phyloP scores from a whole-genome alignment of 1,139 yeast genomes.

The Suhomyces taliae region DNA sequence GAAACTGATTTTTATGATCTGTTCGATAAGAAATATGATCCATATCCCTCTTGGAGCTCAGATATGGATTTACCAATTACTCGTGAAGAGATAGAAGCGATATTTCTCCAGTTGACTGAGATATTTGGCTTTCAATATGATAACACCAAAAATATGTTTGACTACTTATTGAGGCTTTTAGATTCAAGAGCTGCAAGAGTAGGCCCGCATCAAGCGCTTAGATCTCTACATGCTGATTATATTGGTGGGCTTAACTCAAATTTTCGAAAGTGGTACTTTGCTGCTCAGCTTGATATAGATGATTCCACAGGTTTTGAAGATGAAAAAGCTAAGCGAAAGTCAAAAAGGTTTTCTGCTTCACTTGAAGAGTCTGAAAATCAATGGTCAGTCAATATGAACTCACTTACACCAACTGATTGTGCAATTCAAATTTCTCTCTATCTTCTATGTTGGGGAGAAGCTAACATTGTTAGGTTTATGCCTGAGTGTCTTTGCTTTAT shows the following conservation, averaged over 20 bases:
- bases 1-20: constrained; percentile 42
- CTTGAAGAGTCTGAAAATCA: constrained; percentile 79
- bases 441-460: constrained; percentile 85
- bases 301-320: constrained; percentile 76
- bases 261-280: constrained; percentile 94
- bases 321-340: constrained; percentile 45
- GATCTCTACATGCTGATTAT: constrained; percentile 67
- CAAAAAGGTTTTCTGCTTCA: constrained; percentile 43
- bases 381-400: constrained; percentile 66
- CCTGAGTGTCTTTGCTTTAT: constrained; percentile 86
- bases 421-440: constrained; percentile 68
- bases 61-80: constrained; percentile 23
- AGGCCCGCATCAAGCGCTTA: constrained; percentile 53
- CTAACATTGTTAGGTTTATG: constrained; percentile 76
- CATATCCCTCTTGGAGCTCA: constrained; percentile 61
- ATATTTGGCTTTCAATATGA: constrained; percentile 68
- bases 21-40: constrained; percentile 42
- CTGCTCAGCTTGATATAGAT: constrained; percentile 85
- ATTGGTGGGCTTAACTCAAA: constrained; percentile 93
- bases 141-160: constrained; percentile 63
- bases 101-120: constrained; percentile 35
- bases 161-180: constrained; percentile 57
- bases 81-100: constrained; percentile 13
- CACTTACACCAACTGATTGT: constrained; percentile 52
- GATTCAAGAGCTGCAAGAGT: constrained; percentile 71